Percentiles rank a stretch among this genome's conserved stretches.
Evolutionary conservation across 1,139 yeast genomes (phyloP).

Genomic region (Kazachstania sp.): DNA sequence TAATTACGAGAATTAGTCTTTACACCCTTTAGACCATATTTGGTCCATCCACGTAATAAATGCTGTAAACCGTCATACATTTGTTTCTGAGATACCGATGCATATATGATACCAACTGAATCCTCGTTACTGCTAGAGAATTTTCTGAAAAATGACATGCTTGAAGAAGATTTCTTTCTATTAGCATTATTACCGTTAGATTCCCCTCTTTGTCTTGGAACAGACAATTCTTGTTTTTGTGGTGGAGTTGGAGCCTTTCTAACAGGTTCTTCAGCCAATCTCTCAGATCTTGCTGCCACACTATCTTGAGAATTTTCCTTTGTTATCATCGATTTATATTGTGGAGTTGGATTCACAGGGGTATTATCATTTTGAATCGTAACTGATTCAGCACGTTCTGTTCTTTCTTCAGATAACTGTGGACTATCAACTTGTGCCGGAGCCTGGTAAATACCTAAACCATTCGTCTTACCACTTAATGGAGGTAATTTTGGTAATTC

Average conservation of each 20-base stretch:
- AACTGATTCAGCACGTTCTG: background rate
- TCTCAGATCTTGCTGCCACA: background rate
- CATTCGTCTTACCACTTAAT: constrained; percentile 30
- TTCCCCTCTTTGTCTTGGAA: constrained; percentile 16
- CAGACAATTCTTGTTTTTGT: constrained; percentile 1
- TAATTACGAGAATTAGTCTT: constrained; percentile 38
- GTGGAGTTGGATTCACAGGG: constrained; percentile 1
- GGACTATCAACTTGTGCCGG: background rate
- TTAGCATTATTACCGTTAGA: background rate
- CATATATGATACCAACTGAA: constrained; percentile 18
- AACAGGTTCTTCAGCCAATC: background rate
- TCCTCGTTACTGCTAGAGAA: constrained; percentile 40
- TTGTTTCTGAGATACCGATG: constrained; percentile 35
- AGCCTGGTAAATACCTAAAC: constrained; percentile 23
- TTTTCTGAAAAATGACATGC: constrained; percentile 46
- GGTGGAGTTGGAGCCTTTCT: background rate
- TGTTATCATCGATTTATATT: constrained; percentile 8
- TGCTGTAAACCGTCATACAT: constrained; percentile 58
- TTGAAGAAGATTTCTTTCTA: constrained; percentile 15
- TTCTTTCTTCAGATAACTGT: background rate
- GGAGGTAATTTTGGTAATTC: constrained; percentile 33
- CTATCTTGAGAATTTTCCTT: background rate
- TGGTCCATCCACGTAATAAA: constrained; percentile 58
- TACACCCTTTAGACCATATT: constrained; percentile 57
- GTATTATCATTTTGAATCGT: background rate